Evolutionary conservation across 192 early-diverging fungal genomes (phyloP), one percentile per base, ranked within the genome.

Genomic region (Haplosporangium gracile): DNA sequence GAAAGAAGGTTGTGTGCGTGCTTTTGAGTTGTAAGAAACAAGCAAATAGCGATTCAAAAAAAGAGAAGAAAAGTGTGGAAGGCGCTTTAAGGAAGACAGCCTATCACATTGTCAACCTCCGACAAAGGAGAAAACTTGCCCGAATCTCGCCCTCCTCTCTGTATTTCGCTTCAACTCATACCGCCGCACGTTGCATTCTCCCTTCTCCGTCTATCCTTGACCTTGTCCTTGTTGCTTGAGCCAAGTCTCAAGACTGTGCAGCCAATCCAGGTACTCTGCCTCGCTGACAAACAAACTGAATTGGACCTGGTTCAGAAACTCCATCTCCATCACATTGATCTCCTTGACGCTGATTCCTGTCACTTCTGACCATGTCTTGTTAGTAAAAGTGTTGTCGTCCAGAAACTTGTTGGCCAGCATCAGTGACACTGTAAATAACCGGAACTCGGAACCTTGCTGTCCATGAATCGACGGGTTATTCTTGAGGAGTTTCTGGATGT

Each of bases 361-460:
- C 26, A 98, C 95, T 76, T 97, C 93, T 18, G 94, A 93, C 97
- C 97, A 98, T 26, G 96, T 95, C 85, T 94, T 92, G 82, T 96
- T 97, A 8, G 97, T 94, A 79, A 96, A 98, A 55, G 96, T 97
- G 87, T 97, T 97, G 88, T 98, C 97, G 79, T 96, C 93, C 40
- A 97, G 89, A 78, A 93, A 94, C 81, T 98, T 98, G 91, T 95
- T 97, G 63, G 95, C 94, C 5, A 96, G 90, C 90, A 96, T 95
- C 42, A 98, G 89, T 45, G 96, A 93, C 24, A 95, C 95, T 7
- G 96, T 94, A 83, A 98, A 95, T 49, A 97, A 80, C n/a, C 96
- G 89, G 75, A 94, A 96, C 79, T 98, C 97, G 68, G 93, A 94
- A 49, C 97, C 97, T 45, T 87, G 83, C 36, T 89, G 89, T 65